Base-by-base conservation (phyloP, 2,329 filamentous ascomycete species). In the Camillea tinctor region DNA sequence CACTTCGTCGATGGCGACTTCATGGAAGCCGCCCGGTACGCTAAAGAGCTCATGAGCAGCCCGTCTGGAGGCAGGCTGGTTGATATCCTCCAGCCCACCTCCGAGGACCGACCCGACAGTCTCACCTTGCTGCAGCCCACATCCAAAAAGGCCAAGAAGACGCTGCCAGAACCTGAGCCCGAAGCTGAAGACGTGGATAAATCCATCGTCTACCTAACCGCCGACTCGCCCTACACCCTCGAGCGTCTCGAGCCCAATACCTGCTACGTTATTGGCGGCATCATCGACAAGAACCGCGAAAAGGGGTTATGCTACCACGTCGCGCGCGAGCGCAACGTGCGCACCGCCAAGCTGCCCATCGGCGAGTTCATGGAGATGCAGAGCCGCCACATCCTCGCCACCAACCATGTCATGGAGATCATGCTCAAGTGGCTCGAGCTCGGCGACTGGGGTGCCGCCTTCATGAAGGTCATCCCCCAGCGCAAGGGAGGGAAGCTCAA, bases 351-450 rank as follows among this genome's bases (percentile, higher is more conserved):
- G 73, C 76, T 99, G 58, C 95, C 95, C 0, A 98, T 99, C 69
- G 92, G 93, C n/a, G 88, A 98, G 64, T 98, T 92, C 74, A 89
- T 99, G 81, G 84, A 92, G 64, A 96, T 99, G 91, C 84, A 88
- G 58, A 93, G 90, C 68, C 86, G 95, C 30, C 87, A 89, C 68
- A 91, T 99, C 4, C 79, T 99, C 59, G 89, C 94, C 3, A 97
- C 94, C 7, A 99, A 98, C 72, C 95, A 99, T 71, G 95, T 99
- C 1, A 86, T 95, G 52, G 94, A 98, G 76, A 98, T 99, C 64
- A 97, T 99, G 92, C 78, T 97, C 52, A 88, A 87, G 66, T 99
- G 93, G 93, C 76, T 99, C 57, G 92, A 97, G 75, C 86, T 86
- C 54, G 91, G 91, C 1, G 90, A 98, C 73, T 99, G 95, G 95